phyloP scores from a whole-genome alignment of 225 moss, liverwort and hornwort genomes.

The Pleurozium schreberi region DNA sequence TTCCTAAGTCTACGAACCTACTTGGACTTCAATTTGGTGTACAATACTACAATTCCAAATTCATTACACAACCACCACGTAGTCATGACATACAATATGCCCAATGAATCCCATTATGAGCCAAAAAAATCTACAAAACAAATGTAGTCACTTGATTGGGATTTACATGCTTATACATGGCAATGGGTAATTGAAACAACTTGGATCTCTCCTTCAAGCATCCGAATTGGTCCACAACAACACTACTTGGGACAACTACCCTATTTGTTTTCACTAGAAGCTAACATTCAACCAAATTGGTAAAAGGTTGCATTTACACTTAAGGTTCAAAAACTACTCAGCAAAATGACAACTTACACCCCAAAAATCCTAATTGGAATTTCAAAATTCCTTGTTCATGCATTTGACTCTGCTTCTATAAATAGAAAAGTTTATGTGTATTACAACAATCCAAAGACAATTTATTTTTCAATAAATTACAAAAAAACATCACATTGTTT shows the following conservation, averaged over 20 bases:
- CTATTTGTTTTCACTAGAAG: not conserved
- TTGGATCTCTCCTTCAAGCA: not conserved
- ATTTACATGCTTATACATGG: not conserved
- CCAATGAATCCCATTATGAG: not conserved
- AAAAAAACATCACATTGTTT: not conserved
- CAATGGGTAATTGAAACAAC: too few relatives aligned
- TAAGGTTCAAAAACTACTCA: not conserved
- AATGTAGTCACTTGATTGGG: rapidly evolving
- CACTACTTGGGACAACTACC: not conserved
- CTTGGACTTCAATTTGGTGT: too few relatives aligned
- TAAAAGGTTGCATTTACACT: not conserved
- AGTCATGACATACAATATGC: not conserved
- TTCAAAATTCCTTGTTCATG: not conserved
- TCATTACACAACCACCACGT: too few relatives aligned
- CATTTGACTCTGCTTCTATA: not conserved
- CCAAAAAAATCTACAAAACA: not conserved
- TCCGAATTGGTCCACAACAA: not conserved
- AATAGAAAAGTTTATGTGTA: not conserved
- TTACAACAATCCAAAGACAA: not conserved
- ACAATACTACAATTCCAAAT: too few relatives aligned
- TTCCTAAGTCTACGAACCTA: too few relatives aligned
- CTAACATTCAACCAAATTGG: not conserved
- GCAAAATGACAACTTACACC: not conserved
- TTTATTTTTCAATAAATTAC: not conserved
- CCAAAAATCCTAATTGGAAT: not conserved